These are phyloP conservation scores for Schrenkiella parvula DNA, from an alignment of 345 rosid genomes.

Conservation along the genomic window DNA sequence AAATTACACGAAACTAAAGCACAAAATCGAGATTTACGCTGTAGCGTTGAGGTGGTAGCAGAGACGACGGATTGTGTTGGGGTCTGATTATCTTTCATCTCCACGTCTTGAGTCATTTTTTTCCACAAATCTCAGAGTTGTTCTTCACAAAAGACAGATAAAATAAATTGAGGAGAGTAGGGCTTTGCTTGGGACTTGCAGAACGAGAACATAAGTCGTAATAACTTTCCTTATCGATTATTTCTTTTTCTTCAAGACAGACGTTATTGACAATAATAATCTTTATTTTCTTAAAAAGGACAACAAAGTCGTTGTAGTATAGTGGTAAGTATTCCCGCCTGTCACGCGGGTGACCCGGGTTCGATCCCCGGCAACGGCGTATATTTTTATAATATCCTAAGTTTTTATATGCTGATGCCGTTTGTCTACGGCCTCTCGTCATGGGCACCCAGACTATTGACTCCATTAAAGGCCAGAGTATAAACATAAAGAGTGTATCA, in stretches of 20 bases:
- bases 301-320: slow-evolving; percentile 73
- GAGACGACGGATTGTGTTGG: slow-evolving; percentile 50
- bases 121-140: neutral
- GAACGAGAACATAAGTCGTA: neutral
- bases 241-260: slow-evolving; percentile 47
- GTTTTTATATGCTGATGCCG: neutral
- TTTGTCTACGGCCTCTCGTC: neutral
- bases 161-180: neutral
- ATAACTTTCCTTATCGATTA: neutral
- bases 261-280: neutral
- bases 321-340: slow-evolving; percentile 91
- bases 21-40: slow-evolving; percentile 35
- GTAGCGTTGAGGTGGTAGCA: slow-evolving; percentile 55
- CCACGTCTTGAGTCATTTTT: slow-evolving; percentile 77
- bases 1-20: neutral
- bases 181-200: neutral
- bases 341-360: slow-evolving; percentile 98
- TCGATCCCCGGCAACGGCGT: slow-evolving; percentile 56
- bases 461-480: too few species aligned
- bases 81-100: slow-evolving; percentile 66
- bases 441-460: too few species aligned
- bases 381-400: neutral
- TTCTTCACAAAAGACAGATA: neutral
- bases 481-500: neutral
- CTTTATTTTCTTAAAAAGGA: fast-evolving